A percentile compares a stretch with the other conserved stretches of the same genome.
Conservation (phyloP, 305 asterid species). For the Ilex paraguariensis region DNA sequence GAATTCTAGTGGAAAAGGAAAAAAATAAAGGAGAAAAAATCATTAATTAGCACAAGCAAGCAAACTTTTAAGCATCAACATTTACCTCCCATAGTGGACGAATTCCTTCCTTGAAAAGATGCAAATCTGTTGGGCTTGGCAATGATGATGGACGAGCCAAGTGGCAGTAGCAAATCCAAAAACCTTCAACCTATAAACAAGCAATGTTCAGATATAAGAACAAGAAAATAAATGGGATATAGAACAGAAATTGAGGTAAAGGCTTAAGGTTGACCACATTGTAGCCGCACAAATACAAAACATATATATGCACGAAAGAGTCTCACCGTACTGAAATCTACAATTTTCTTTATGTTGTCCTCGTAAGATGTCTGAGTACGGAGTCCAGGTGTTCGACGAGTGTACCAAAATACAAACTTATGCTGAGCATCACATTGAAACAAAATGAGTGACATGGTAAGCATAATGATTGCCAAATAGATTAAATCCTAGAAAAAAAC, state of each 20-base stretch:
- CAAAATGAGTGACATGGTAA: slow-evolving; percentile 1
- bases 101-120: slow-evolving; percentile 89
- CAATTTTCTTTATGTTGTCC: slow-evolving; percentile 85
- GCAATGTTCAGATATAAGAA: slow-evolving; percentile 7
- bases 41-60: slow-evolving; percentile 8
- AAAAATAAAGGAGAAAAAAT: neutral
- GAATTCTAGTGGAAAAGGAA: neutral
- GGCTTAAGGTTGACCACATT: neutral
- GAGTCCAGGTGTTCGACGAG: slow-evolving; percentile 92
- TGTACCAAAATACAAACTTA: slow-evolving; percentile 87
- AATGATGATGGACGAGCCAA: slow-evolving; percentile 74
- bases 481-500: slow-evolving; percentile 7
- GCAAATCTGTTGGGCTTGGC: slow-evolving; percentile 92
- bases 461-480: slow-evolving; percentile 4
- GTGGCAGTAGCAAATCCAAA: slow-evolving; percentile 94
- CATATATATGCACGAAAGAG: slow-evolving; percentile 5
- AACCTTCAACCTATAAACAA: slow-evolving; percentile 67
- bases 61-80: neutral
- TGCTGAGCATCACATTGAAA: slow-evolving; percentile 40
- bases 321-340: slow-evolving; percentile 84
- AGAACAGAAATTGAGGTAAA: neutral
- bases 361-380: slow-evolving; percentile 81
- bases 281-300: slow-evolving; percentile 4
- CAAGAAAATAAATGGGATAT: neutral
- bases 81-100: slow-evolving; percentile 97